Conservation (phyloP, 148 eudicot genomes). For the Simmondsia chinensis region DNA sequence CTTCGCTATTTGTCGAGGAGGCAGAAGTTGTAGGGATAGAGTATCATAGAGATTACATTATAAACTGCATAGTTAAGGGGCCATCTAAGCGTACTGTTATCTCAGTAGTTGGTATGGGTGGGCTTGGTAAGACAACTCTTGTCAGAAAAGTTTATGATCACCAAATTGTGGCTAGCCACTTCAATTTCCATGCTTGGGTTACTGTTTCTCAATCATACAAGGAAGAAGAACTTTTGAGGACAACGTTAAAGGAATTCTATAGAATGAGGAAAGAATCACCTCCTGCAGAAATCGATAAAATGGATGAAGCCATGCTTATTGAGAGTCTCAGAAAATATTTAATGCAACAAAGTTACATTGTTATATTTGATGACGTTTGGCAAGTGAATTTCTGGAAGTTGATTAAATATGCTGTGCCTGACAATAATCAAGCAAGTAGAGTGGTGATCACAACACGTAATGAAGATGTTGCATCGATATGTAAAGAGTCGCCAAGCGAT, state of each 20-base stretch:
- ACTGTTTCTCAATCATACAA: conserved; percentile 2
- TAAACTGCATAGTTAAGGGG: neutral
- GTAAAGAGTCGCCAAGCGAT: neutral
- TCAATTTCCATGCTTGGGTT: conserved; percentile 2
- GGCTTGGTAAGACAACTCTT: conserved; percentile 4
- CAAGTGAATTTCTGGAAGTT: neutral
- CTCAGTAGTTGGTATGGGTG: conserved; percentile 6
- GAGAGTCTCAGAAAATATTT: neutral
- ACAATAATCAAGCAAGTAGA: neutral
- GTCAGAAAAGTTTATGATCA: neutral
- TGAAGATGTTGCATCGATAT: neutral
- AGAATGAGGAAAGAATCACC: neutral
- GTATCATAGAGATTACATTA: neutral
- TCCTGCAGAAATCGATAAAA: neutral
- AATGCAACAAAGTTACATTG: neutral
- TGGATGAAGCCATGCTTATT: neutral
- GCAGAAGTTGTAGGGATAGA: conserved; percentile 1
- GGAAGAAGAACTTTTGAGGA: neutral
- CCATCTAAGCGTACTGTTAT: neutral
- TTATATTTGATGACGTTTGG: conserved; percentile 6
- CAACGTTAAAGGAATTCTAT: neutral
- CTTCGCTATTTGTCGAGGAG: neutral
- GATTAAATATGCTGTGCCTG: neutral
- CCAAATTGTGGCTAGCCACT: neutral
- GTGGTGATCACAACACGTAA: conserved; percentile 7